Conservation (phyloP, 2,329 filamentous ascomycete species). For the Fusarium verrucosum region DNA sequence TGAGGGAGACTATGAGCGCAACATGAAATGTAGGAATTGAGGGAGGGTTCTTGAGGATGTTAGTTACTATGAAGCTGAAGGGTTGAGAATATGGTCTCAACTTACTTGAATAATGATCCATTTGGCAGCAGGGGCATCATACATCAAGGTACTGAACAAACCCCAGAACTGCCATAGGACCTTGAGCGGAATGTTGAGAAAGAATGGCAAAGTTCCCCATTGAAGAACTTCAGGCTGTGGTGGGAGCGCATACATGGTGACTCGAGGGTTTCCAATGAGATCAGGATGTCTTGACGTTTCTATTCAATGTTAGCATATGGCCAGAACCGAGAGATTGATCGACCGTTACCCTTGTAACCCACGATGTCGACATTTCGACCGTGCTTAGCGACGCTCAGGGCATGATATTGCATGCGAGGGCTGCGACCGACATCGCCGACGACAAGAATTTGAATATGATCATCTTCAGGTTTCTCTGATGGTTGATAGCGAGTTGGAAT, state of each 20-base stretch:
- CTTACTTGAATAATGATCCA: conserved; percentile 86
- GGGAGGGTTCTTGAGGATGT: conserved; percentile 77
- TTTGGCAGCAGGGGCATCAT: conserved; percentile 75
- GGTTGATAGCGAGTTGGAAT: conserved; percentile 51
- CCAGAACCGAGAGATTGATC: background rate
- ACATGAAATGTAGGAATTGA: conserved; percentile 90
- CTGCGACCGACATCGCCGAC: conserved; percentile 95
- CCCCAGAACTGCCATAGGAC: conserved; percentile 82
- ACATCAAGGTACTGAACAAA: conserved; percentile 77
- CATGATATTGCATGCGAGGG: conserved; percentile 98
- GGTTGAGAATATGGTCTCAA: background rate
- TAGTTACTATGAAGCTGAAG: background rate
- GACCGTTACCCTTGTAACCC: conserved; percentile 77
- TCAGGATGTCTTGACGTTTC: conserved; percentile 86
- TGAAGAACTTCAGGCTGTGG: conserved; percentile 73
- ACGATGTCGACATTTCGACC: conserved; percentile 84
- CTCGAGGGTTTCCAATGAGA: conserved; percentile 72
- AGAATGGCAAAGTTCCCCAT: conserved; percentile 77
- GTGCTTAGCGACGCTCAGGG: conserved; percentile 86
- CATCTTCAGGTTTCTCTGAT: conserved; percentile 49
- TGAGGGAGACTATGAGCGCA: conserved; percentile 74
- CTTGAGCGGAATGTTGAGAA: conserved; percentile 82
- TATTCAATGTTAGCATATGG: conserved; percentile 40
- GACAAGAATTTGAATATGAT: conserved; percentile 81
- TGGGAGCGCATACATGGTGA: conserved; percentile 76